phyloP scores from a whole-genome alignment of 352 stramenopile genomes.

The Phytophthora foliorum region DNA sequence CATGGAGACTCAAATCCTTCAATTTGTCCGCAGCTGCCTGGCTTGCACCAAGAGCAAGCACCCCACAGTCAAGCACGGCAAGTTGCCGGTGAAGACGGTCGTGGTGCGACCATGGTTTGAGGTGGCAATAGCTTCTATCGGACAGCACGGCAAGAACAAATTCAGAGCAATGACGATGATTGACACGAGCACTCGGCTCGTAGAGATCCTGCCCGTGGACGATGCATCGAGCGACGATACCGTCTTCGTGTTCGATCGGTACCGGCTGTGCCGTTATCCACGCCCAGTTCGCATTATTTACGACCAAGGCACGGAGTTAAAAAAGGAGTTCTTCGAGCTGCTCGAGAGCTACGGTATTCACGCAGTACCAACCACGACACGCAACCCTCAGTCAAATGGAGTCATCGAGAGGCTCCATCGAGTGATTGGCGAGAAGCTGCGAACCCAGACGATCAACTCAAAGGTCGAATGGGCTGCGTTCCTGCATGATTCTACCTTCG shows the following conservation, averaged over 20 bases:
- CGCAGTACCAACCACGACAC: not conserved
- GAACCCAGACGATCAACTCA: not conserved
- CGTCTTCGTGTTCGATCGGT: conserved; percentile 5
- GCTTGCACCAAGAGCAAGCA: conserved; percentile 4
- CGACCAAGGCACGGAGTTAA: conserved; percentile 10
- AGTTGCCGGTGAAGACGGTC: conserved; percentile 7
- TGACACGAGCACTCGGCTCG: conserved; percentile 6
- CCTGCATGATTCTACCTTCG: conserved; percentile 4
- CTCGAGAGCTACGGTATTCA: conserved; percentile 9
- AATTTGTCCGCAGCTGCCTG: conserved; percentile 6
- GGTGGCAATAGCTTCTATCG: conserved; percentile 4
- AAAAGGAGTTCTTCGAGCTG: conserved; percentile 21
- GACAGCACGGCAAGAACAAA: conserved; percentile 4
- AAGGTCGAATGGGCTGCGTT: conserved; percentile 1
- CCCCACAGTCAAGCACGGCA: conserved; percentile 12
- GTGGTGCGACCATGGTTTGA: conserved; percentile 9
- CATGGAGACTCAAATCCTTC: not conserved
- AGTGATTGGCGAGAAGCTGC: conserved; percentile 12
- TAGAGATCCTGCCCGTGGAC: conserved; percentile 2
- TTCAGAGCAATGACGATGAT: conserved; percentile 7
- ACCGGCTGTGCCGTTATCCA: conserved; percentile 5
- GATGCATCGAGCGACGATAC: conserved; percentile 11
- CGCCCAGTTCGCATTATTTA: conserved; percentile 1
- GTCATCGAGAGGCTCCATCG: conserved; percentile 5
- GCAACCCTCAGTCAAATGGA: conserved; percentile 10